Conservation (phyloP, 768 basidiomycete genomes). For the Albatrellus ellisii region DNA sequence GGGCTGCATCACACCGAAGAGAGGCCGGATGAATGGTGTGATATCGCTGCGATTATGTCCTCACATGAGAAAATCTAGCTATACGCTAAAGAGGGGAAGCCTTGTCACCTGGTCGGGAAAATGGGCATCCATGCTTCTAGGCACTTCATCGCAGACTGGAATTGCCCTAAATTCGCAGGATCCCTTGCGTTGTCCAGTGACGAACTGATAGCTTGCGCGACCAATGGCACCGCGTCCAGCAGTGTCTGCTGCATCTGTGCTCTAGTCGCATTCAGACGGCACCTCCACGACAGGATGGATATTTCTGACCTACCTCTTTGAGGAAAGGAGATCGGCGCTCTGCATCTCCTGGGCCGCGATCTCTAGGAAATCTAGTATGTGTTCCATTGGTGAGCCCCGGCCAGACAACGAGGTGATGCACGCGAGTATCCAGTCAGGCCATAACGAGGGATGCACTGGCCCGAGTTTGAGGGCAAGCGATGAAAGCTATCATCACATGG, state of each 20-base stretch:
- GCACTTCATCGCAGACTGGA: conserved; percentile 64
- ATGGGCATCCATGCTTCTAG: conserved; percentile 73
- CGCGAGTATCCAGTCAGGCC: conserved; percentile 68
- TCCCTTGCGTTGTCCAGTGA: conserved; percentile 34
- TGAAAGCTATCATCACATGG: conserved; percentile 4
- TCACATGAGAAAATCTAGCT: background rate
- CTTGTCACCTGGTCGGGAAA: conserved; percentile 49
- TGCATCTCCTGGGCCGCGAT: conserved; percentile 79
- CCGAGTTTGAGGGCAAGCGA: conserved; percentile 62
- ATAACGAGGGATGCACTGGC: conserved; percentile 40
- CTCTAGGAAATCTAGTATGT: conserved; percentile 61
- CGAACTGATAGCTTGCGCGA: conserved; percentile 50
- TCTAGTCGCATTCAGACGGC: conserved; percentile 24
- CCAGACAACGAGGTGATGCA: conserved; percentile 50
- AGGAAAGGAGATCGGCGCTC: conserved; percentile 59
- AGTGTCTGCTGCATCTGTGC: conserved; percentile 52
- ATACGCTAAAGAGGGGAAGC: background rate
- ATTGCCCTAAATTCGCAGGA: conserved; percentile 27
- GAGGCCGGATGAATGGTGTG: conserved; percentile 50
- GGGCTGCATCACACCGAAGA: conserved; percentile 35
- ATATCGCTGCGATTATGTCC: conserved; percentile 38
- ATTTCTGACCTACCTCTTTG: conserved; percentile 47
- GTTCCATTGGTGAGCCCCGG: conserved; percentile 42
- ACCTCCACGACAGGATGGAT: background rate
- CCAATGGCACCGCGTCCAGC: conserved; percentile 53